Base-by-base conservation (phyloP, 139 green algal genomes). In the Chlorella vulgaris region DNA sequence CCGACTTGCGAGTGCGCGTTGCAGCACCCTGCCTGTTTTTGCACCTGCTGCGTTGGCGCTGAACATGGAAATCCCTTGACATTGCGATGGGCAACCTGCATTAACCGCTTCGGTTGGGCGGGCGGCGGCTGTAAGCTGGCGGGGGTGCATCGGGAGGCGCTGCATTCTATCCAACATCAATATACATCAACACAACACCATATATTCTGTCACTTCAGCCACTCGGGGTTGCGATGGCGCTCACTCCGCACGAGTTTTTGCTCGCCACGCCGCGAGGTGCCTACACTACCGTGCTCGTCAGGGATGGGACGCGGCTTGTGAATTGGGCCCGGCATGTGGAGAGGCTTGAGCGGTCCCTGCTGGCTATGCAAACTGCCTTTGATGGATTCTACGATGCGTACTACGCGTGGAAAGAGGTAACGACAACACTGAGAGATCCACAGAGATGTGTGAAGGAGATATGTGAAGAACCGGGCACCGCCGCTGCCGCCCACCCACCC, bases 1-100 rank as follows among this genome's bases (percentile, higher is more conserved):
- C 92, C 21, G 94, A 98, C 67, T 73, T 94, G 4, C 58, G 74
- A 33, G 94, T 94, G 58, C 85, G 94, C 3, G 82, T 99, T 0
- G 70, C 85, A 7, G 93, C 91, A 8, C 90, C 93, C n/a, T 86
- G 86, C 0, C 62, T 97, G 4, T 96, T 98, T 38, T 8, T 95
- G 18, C 75, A 84, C 10, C 82, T 98, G 60, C 78, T 98, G 39
- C 53, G 69, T 28, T 43, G 61, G 31, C 47, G 62, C n/a, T 80
- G 36, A 70, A 31, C 31, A 7, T 15, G 63, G 4, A 10, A 24
- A 55, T 55, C 61, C 19, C 39, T 42, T 69, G 28, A 15, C 13
- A 55, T 15, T 55, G 47, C n/a, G n/a, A n/a, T n/a, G n/a, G n/a
- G n/a, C n/a, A n/a, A n/a, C n/a, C n/a, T n/a, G n/a, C n/a, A n/a